These are phyloP conservation scores for Neonectria magnoliae DNA, from an alignment of 2,329 filamentous ascomycete genomes.

Conservation along the genomic window DNA sequence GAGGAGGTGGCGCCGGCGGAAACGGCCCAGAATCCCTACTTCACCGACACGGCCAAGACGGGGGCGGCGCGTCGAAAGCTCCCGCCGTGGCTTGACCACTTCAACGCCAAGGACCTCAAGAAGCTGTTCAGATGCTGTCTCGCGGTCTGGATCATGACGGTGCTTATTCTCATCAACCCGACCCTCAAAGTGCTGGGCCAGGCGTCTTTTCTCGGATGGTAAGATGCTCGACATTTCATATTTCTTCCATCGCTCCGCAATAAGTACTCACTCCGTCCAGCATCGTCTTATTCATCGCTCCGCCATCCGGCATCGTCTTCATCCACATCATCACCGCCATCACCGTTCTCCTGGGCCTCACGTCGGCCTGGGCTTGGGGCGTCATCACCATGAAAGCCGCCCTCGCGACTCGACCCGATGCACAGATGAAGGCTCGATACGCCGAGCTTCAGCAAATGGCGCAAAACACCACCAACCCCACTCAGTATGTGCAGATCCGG, in stretches of 20 bases:
- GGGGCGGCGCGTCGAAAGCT: not conserved
- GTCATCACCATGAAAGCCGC: slow-evolving; percentile 33
- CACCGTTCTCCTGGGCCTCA: slow-evolving; percentile 28
- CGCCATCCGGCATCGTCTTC: slow-evolving; percentile 35
- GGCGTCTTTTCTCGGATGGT: slow-evolving; percentile 25
- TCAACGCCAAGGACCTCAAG: slow-evolving; percentile 36
- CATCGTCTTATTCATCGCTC: slow-evolving; percentile 33
- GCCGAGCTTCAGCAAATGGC: slow-evolving; percentile 22
- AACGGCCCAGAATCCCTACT: not conserved
- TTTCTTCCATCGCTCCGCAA: not conserved
- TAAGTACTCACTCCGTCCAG: not conserved
- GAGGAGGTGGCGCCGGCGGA: not conserved
- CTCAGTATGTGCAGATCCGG: slow-evolving; percentile 21
- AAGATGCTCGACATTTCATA: not conserved
- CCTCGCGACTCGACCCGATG: slow-evolving; percentile 27
- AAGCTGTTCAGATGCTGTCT: slow-evolving; percentile 35
- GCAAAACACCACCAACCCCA: slow-evolving; percentile 31
- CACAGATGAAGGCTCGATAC: slow-evolving; percentile 26
- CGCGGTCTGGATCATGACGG: slow-evolving; percentile 36
- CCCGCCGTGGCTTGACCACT: slow-evolving; percentile 35
- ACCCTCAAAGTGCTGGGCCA: slow-evolving; percentile 30
- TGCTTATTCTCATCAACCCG: slow-evolving; percentile 33
- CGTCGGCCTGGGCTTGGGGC: slow-evolving; percentile 32
- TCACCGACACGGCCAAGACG: not conserved
- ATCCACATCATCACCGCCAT: slow-evolving; percentile 31